Conservation (phyloP, 2,329 filamentous ascomycete species). For the Calonectria ilicicola region DNA sequence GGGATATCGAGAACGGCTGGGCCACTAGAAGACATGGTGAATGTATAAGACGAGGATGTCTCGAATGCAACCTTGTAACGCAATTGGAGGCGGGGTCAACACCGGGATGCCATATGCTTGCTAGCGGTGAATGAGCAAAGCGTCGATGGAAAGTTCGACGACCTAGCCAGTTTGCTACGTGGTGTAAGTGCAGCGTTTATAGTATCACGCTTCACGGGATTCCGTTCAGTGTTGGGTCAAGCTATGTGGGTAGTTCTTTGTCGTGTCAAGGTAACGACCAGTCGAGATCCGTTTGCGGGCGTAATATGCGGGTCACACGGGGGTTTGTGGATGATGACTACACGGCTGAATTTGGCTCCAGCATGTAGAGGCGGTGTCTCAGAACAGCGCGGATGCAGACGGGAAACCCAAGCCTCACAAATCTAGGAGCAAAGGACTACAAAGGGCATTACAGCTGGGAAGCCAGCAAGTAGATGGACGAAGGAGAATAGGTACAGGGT, state of each 20-base stretch:
- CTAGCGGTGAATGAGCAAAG: neutral
- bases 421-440: neutral
- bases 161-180: neutral
- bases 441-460: neutral
- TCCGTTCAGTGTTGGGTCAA: neutral
- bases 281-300: neutral
- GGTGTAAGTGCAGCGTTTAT: neutral
- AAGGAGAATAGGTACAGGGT: neutral
- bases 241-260: neutral
- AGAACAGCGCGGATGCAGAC: neutral
- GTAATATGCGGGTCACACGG: slow-evolving; percentile 20
- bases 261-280: slow-evolving; percentile 3
- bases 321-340: neutral
- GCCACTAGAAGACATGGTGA: slow-evolving; percentile 16
- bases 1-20: slow-evolving; percentile 43
- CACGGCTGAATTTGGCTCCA: neutral
- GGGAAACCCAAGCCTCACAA: neutral
- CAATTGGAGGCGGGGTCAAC: slow-evolving; percentile 29
- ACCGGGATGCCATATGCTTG: neutral
- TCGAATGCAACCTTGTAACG: slow-evolving; percentile 13
- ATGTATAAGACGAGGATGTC: slow-evolving; percentile 5
- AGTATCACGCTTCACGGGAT: neutral
- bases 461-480: neutral
- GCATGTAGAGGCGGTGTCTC: neutral
- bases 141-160: neutral